Evolutionary conservation across 1,284 basidiomycete genomes (phyloP).

Genomic region (Ustilago crameri): DNA sequence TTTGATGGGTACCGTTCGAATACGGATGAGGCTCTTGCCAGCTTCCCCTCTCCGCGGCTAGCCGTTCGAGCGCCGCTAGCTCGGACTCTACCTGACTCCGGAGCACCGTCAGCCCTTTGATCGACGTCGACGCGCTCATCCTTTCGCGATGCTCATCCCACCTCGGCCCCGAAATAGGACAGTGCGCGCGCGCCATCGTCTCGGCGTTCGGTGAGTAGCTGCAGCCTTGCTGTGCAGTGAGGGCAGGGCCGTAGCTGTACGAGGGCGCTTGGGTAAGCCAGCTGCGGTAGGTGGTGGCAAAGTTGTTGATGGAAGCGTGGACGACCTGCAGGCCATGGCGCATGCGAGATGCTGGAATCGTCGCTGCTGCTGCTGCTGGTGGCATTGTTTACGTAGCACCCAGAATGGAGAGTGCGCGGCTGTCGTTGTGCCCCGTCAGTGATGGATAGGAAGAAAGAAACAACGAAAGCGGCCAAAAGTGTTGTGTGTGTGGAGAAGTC

Average conservation of each 20-base stretch:
- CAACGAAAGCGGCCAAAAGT: too few species aligned
- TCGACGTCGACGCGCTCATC: slow-evolving; percentile 32
- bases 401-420: too few species aligned
- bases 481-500: too few species aligned
- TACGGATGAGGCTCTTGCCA: slow-evolving; percentile 41
- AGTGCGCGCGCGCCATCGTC: slow-evolving; percentile 26
- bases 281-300: slow-evolving; percentile 23
- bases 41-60: slow-evolving; percentile 28
- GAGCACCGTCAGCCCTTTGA: slow-evolving; percentile 42
- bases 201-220: slow-evolving; percentile 15
- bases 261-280: slow-evolving; percentile 39
- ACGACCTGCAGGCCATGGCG: slow-evolving; percentile 32
- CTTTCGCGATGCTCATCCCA: slow-evolving; percentile 45
- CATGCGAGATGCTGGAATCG: slow-evolving; percentile 36
- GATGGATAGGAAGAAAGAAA: too few species aligned
- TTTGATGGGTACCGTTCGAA: slow-evolving; percentile 54
- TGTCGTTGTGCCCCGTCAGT: too few species aligned
- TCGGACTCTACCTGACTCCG: slow-evolving; percentile 41
- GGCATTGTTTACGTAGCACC: slow-evolving; percentile 30
- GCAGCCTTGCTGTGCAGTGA: background rate
- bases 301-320: slow-evolving; percentile 30
- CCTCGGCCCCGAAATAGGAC: slow-evolving; percentile 36
- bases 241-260: slow-evolving; percentile 38
- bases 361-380: slow-evolving; percentile 16
- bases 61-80: slow-evolving; percentile 24